These are phyloP conservation scores for Rhodosporidiobolus odoratus DNA, from an alignment of 768 basidiomycete species.

Conservation along the genomic window DNA sequence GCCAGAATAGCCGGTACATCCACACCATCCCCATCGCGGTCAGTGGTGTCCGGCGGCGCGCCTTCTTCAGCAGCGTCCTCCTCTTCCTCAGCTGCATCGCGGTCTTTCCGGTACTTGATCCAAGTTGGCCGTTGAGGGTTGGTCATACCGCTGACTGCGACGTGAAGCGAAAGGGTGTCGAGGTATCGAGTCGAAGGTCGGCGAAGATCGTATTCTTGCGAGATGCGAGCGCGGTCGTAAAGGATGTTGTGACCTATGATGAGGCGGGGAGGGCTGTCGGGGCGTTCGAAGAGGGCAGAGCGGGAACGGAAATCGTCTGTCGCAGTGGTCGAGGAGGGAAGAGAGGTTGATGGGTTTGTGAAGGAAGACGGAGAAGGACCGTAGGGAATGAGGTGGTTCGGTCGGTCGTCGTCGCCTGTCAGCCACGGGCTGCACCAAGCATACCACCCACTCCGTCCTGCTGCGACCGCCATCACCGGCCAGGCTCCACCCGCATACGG, in stretches of 20 bases:
- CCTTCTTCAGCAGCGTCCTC: neutral
- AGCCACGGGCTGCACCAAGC: conserved; percentile 95
- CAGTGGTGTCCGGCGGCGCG: conserved; percentile 39
- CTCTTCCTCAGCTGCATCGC: conserved; percentile 42
- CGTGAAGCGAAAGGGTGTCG: conserved; percentile 92
- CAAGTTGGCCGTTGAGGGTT: conserved; percentile 90
- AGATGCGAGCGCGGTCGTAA: conserved; percentile 77
- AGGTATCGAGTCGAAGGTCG: conserved; percentile 71
- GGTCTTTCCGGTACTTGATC: conserved; percentile 74
- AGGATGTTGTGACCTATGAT: conserved; percentile 93
- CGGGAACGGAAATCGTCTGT: neutral
- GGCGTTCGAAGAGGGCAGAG: conserved; percentile 45
- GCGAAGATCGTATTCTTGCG: conserved; percentile 71
- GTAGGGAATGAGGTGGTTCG: conserved; percentile 66
- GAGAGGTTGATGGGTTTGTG: too few relatives aligned
- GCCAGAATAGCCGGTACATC: neutral
- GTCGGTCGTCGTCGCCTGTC: conserved; percentile 57
- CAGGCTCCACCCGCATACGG: conserved; percentile 67
- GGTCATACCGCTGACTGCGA: conserved; percentile 88
- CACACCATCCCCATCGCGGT: conserved; percentile 42
- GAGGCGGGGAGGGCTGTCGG: conserved; percentile 52
- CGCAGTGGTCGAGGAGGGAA: neutral
- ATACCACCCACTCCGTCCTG: conserved; percentile 80
- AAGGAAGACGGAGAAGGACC: conserved; percentile 47
- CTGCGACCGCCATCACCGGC: conserved; percentile 83